These are phyloP conservation scores for Uronychia binucleata DNA, from an alignment of 73 alveolate species.

Conservation along the genomic window DNA sequence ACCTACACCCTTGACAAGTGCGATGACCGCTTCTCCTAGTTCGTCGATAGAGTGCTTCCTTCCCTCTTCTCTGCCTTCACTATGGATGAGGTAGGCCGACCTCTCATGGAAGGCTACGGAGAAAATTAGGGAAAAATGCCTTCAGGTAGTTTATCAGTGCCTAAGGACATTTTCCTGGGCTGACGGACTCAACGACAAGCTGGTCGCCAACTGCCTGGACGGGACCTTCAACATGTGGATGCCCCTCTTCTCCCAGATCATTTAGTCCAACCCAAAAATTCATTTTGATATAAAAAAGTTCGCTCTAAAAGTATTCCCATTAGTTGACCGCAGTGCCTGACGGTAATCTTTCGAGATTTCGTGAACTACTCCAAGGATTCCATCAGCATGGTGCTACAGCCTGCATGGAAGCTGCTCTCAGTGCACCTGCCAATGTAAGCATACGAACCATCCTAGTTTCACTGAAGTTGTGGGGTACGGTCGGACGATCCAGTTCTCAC, in stretches of 20 bases:
- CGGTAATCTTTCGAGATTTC: slow-evolving; percentile 71
- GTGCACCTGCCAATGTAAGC: slow-evolving; percentile 42
- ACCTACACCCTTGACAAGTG: slow-evolving; percentile 30
- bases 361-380: slow-evolving; percentile 45
- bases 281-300: slow-evolving; percentile 53
- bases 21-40: slow-evolving; percentile 38
- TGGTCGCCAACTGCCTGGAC: slow-evolving; percentile 53
- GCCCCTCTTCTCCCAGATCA: slow-evolving; percentile 46
- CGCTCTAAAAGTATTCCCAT: too few species aligned
- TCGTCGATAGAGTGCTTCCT: slow-evolving; percentile 48
- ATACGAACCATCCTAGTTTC: not conserved
- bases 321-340: too few species aligned
- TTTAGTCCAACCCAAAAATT: slow-evolving; percentile 53
- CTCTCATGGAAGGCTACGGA: slow-evolving; percentile 19
- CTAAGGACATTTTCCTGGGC: slow-evolving; percentile 73
- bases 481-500: slow-evolving; percentile 11
- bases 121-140: slow-evolving; percentile 41
- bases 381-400: slow-evolving; percentile 40
- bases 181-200: slow-evolving; percentile 67
- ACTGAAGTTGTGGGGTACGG: slow-evolving; percentile 63
- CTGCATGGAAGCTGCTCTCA: slow-evolving; percentile 64
- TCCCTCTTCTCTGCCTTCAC: slow-evolving; percentile 46
- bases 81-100: slow-evolving; percentile 18
- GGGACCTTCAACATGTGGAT: slow-evolving; percentile 66
- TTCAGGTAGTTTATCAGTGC: slow-evolving; percentile 53